Conservation (phyloP, 306 rosid genomes). For the Trichosanthes cucumerina region DNA sequence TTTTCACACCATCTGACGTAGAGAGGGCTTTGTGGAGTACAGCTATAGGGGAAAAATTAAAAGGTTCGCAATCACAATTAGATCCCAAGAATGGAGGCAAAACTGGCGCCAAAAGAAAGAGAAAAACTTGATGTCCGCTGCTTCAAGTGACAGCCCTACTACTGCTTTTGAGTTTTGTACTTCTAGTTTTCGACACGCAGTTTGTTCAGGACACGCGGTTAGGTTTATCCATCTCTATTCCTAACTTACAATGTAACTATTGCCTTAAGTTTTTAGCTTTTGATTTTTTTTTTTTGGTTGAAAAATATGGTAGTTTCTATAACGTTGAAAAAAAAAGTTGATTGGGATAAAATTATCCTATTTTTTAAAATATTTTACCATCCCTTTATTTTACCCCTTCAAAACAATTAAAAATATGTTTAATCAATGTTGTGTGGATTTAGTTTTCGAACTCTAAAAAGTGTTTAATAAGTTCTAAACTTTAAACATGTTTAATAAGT, state of each 20-base stretch:
- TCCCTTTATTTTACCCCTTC: too few relatives aligned
- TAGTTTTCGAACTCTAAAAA: too few relatives aligned
- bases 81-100: slow-evolving; percentile 24
- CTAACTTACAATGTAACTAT: not conserved
- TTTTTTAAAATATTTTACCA: too few relatives aligned
- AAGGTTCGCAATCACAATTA: slow-evolving; percentile 21
- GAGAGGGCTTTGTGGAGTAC: slow-evolving; percentile 87
- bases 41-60: slow-evolving; percentile 33
- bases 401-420: too few relatives aligned
- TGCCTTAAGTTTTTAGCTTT: not conserved
- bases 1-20: slow-evolving; percentile 71
- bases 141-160: not conserved
- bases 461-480: too few relatives aligned
- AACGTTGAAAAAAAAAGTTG: too few relatives aligned
- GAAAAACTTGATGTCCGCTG: slow-evolving; percentile 19
- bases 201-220: not conserved
- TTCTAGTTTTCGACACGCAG: not conserved
- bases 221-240: not conserved
- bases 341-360: too few relatives aligned
- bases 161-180: not conserved
- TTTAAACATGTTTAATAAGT: too few relatives aligned
- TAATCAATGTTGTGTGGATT: too few relatives aligned
- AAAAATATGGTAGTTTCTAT: too few relatives aligned
- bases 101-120: slow-evolving; percentile 47
- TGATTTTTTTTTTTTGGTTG: too few relatives aligned